Conservation (phyloP, 805 yeast genomes). For the Barnettozyma populi region DNA sequence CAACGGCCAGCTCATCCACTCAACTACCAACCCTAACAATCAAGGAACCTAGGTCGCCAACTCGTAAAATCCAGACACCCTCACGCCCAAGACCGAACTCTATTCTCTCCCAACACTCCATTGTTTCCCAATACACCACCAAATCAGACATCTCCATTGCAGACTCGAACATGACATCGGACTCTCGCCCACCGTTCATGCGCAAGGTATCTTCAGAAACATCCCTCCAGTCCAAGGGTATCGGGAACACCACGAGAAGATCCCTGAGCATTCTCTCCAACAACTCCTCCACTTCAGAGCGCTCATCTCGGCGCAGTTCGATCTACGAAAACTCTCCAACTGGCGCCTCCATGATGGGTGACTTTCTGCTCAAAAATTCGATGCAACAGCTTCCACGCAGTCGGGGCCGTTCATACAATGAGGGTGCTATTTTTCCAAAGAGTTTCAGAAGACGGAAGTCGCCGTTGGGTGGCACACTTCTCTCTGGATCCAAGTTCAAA, state of each 20-base stretch:
- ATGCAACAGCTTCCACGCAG: neutral
- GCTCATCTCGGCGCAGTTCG: constrained; percentile 35
- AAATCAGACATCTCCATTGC: constrained; percentile 45
- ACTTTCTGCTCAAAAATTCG: constrained; percentile 1
- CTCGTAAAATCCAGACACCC: constrained; percentile 5
- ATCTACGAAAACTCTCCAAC: constrained; percentile 29
- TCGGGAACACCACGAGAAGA: constrained; percentile 23
- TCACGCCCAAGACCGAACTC: constrained; percentile 41
- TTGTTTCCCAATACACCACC: constrained; percentile 41
- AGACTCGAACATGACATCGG: constrained; percentile 11
- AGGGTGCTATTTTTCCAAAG: constrained; percentile 20
- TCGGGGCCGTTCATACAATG: constrained; percentile 11
- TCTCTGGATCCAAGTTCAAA: constrained; percentile 15
- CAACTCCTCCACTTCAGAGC: constrained; percentile 34
- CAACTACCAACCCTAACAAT: constrained; percentile 3
- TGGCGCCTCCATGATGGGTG: neutral
- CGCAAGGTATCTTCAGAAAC: constrained; percentile 21
- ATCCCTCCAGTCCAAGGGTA: constrained; percentile 17
- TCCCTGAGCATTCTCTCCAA: constrained; percentile 33
- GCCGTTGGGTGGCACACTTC: constrained; percentile 24
- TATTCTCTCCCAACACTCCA: constrained; percentile 44
- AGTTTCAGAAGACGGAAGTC: constrained; percentile 22
- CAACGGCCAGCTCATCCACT: neutral
- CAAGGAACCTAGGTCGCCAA: constrained; percentile 28
- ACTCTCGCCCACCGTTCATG: constrained; percentile 18